phyloP scores from a whole-genome alignment of 2,329 filamentous ascomycete genomes.

The Fusarium clavum region DNA sequence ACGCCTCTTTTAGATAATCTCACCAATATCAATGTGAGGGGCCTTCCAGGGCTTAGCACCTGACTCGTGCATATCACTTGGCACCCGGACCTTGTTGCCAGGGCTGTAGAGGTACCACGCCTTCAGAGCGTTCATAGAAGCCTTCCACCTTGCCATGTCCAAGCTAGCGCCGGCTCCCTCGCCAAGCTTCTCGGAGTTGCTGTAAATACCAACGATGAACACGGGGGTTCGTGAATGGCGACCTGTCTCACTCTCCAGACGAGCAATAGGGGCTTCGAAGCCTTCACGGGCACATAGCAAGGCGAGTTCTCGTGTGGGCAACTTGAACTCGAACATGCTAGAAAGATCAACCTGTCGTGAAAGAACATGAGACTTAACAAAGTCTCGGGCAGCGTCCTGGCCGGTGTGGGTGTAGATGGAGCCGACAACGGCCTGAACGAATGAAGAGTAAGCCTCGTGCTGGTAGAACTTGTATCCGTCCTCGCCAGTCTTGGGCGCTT shows the following conservation, averaged over 20 bases:
- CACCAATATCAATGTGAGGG: conserved; percentile 76
- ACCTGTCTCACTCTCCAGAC: conserved; percentile 91
- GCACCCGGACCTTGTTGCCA: conserved; percentile 69
- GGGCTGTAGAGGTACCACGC: conserved; percentile 97
- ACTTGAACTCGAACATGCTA: conserved; percentile 83
- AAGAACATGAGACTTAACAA: conserved; percentile 86
- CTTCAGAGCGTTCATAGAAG: conserved; percentile 87
- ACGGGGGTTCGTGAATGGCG: conserved; percentile 86
- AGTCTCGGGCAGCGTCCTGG: conserved; percentile 79
- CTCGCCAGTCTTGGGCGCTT: conserved; percentile 40
- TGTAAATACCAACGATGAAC: conserved; percentile 94
- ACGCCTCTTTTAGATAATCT: conserved; percentile 65
- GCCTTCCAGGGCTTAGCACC: conserved; percentile 73
- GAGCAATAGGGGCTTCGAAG: conserved; percentile 87
- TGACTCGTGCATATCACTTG: conserved; percentile 75
- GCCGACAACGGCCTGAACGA: conserved; percentile 86
- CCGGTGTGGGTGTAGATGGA: conserved; percentile 89
- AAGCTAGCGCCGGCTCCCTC: conserved; percentile 87
- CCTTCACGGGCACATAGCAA: conserved; percentile 88
- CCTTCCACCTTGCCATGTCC: conserved; percentile 80
- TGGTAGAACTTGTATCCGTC: conserved; percentile 74
- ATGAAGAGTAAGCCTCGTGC: conserved; percentile 76
- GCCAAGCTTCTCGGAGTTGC: conserved; percentile 88
- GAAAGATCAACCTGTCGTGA: conserved; percentile 81
- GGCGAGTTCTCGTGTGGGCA: conserved; percentile 85